Evolutionary conservation across 2,329 filamentous ascomycete species (phyloP).

Genomic region (Orbilia blumenaviensis): DNA sequence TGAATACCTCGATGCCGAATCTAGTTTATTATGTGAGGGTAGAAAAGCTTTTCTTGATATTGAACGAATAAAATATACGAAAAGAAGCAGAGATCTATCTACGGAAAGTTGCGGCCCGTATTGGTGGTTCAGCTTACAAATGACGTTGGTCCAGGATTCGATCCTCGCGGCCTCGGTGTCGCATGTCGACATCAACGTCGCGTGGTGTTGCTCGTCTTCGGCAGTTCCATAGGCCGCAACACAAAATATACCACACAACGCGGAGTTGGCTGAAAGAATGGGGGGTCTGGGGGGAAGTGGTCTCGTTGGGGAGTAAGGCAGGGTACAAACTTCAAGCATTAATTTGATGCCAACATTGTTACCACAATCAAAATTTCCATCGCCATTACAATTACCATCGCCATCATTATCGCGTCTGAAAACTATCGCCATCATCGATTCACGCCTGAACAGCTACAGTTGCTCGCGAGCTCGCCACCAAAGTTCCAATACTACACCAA

Average conservation of each 20-base stretch:
- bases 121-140: constrained; percentile 16
- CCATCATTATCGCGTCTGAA: not conserved
- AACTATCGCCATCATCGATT: not conserved
- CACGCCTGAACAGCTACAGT: too few species aligned
- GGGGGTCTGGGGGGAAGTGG: too few species aligned
- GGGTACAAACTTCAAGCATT: too few species aligned
- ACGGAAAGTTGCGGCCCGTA: not conserved
- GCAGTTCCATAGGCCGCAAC: constrained; percentile 51
- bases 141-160: not conserved
- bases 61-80: not conserved
- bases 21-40: not conserved
- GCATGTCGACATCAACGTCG: constrained; percentile 4
- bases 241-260: constrained; percentile 31
- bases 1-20: not conserved
- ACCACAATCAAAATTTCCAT: too few species aligned
- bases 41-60: not conserved
- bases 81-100: not conserved
- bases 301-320: too few species aligned
- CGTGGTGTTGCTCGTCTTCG: constrained; percentile 15
- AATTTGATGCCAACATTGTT: too few species aligned
- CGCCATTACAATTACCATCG: not conserved
- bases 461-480: too few species aligned
- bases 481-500: not conserved
- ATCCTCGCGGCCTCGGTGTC: not conserved
- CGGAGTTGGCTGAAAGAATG: constrained; percentile 9